phyloP scores from a whole-genome alignment of 768 basidiomycete species.

The Mycena filopes region DNA sequence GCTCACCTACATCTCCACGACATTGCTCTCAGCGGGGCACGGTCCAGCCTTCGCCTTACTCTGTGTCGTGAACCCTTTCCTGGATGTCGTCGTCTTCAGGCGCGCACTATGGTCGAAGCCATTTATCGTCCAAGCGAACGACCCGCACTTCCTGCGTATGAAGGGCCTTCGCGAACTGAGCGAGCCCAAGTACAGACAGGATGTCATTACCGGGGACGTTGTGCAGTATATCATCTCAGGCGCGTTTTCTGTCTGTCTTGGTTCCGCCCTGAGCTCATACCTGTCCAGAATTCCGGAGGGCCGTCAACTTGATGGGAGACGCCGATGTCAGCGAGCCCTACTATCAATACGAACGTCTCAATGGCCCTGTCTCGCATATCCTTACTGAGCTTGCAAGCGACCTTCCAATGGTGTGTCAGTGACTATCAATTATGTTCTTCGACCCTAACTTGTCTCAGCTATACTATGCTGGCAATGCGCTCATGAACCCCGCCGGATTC shows the following conservation, averaged over 20 bases:
- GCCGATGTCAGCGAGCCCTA: constrained; percentile 18
- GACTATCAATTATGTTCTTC: neutral
- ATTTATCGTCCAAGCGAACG: constrained; percentile 17
- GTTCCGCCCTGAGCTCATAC: neutral
- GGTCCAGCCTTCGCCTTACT: constrained; percentile 19
- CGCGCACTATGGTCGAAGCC: constrained; percentile 9
- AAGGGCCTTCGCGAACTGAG: constrained; percentile 22
- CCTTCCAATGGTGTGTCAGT: constrained; percentile 27
- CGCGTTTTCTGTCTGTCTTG: neutral
- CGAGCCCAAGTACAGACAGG: constrained; percentile 26
- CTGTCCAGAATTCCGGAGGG: constrained; percentile 25
- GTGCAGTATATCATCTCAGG: constrained; percentile 21
- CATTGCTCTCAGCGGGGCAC: constrained; percentile 15
- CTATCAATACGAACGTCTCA: constrained; percentile 6
- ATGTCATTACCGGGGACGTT: constrained; percentile 31
- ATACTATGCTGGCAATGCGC: constrained; percentile 27
- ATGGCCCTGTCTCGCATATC: constrained; percentile 2
- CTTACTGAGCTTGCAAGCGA: constrained; percentile 12
- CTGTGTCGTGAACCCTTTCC: constrained; percentile 20
- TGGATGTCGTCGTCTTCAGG: neutral
- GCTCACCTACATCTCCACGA: constrained; percentile 21
- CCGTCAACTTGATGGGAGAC: constrained; percentile 23
- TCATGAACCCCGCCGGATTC: constrained; percentile 21
- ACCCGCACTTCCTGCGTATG: constrained; percentile 26
- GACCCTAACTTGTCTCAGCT: neutral